Evolutionary conservation across 352 stramenopile species (phyloP).

Genomic region (Pseudoperonospora humuli): DNA sequence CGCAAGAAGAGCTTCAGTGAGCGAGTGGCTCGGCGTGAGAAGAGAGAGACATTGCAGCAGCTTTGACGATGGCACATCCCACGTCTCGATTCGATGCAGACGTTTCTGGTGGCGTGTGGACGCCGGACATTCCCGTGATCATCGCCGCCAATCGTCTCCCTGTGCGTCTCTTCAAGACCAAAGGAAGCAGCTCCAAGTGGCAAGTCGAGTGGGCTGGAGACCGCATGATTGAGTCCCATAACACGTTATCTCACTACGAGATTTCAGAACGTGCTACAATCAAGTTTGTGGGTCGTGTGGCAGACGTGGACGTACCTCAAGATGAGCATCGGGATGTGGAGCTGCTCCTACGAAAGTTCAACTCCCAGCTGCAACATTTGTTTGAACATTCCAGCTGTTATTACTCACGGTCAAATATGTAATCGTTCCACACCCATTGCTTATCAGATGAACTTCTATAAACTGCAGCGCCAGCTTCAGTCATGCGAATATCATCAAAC

Average conservation of each 20-base stretch:
- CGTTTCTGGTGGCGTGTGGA: slow-evolving; percentile 30
- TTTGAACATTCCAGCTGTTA: no score
- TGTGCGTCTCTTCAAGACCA: slow-evolving; percentile 31
- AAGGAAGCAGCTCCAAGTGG: slow-evolving; percentile 21
- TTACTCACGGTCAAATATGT: no score
- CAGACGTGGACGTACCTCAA: slow-evolving; percentile 40
- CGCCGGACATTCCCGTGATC: slow-evolving; percentile 51
- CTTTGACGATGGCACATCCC: slow-evolving; percentile 3
- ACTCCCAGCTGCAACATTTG: no score
- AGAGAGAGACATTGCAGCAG: no score
- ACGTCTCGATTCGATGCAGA: background rate
- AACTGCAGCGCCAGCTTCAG: no score
- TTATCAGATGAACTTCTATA: no score
- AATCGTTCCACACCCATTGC: no score
- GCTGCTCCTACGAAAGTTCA: slow-evolving; percentile 41
- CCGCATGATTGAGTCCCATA: slow-evolving; percentile 66
- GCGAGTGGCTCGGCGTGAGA: no score
- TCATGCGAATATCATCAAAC: no score
- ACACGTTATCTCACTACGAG: slow-evolving; percentile 67
- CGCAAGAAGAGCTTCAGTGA: no score
- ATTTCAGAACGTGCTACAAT: slow-evolving; percentile 55
- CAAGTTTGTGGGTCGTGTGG: slow-evolving; percentile 65
- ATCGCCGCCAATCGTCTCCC: slow-evolving; percentile 67
- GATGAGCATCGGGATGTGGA: slow-evolving; percentile 44
- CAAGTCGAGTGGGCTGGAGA: slow-evolving; percentile 62